A percentile compares a stretch with the other conserved stretches of the same genome.
These are phyloP conservation scores for Phaeotremella skinneri DNA, from an alignment of 768 basidiomycete species.

Conservation along the genomic window DNA sequence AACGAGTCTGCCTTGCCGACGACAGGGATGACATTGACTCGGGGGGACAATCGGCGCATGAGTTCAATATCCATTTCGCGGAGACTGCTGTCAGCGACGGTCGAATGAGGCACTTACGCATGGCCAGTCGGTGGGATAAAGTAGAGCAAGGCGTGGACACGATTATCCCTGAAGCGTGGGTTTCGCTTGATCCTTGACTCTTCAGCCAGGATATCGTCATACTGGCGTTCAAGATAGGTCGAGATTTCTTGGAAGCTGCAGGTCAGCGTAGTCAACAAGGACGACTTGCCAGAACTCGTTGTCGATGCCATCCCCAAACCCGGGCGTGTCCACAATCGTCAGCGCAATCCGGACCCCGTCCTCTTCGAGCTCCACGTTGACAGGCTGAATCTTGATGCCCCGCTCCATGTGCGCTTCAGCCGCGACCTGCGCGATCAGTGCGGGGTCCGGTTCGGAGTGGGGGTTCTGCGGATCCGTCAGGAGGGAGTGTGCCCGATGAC, in stretches of 20 bases:
- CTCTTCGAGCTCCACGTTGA: slow-evolving; percentile 95
- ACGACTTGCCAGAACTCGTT: slow-evolving; percentile 89
- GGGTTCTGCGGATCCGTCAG: slow-evolving; percentile 36
- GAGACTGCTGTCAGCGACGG: slow-evolving; percentile 53
- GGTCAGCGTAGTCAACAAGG: background rate
- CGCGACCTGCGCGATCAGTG: slow-evolving; percentile 58
- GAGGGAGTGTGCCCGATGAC: slow-evolving; percentile 62
- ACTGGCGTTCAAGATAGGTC: slow-evolving; percentile 94
- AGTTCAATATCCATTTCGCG: slow-evolving; percentile 99
- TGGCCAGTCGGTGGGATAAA: slow-evolving; percentile 82
- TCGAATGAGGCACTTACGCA: slow-evolving; percentile 31
- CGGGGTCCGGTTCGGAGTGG: slow-evolving; percentile 56
- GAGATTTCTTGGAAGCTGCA: slow-evolving; percentile 93
- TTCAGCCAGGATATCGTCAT: slow-evolving; percentile 96
- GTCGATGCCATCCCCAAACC: slow-evolving; percentile 98
- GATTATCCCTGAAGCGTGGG: slow-evolving; percentile 96
- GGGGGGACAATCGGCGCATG: slow-evolving; percentile 95
- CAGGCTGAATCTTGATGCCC: slow-evolving; percentile 89
- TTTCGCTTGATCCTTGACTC: slow-evolving; percentile 99
- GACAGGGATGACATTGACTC: slow-evolving; percentile 98
- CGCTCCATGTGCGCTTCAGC: slow-evolving; percentile 90
- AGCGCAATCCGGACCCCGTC: slow-evolving; percentile 97
- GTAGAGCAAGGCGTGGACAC: slow-evolving; percentile 92
- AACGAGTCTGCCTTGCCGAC: slow-evolving; percentile 92
- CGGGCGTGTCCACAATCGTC: slow-evolving; percentile 97